Evolutionary conservation across 805 yeast genomes (phyloP), one percentile per base, ranked within the genome.

Genomic region (Candida pseudoglaebosa): DNA sequence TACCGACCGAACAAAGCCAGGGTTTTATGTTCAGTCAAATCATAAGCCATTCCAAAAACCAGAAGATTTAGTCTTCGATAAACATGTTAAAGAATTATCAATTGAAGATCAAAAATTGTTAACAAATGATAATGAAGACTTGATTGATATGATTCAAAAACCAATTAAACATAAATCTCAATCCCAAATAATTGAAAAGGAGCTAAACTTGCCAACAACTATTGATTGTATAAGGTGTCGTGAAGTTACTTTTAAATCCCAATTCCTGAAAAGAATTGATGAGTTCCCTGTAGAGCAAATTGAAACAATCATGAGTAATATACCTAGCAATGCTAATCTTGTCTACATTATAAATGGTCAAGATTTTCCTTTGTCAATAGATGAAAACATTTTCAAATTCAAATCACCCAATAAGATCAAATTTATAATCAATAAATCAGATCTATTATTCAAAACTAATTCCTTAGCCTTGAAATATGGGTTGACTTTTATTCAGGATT

Each of bases 351-450:
- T 82, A 7, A 80, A 84, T 24, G 78, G 84, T 1, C 56, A 72
- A 10, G 95, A 86, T 47, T 85, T 86, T 52, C 96, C 96, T 1
- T 61, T 82, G 29, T 70, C 81, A 5, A 50, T 81, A 2, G 62
- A 71, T 41, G 48, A 52, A 5, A 46, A 52, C 2, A 57, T 76
- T 6, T 50, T 65, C 18, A 50, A 63, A 28, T 56, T 54, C 32
- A 48, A 70, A 21, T 47, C 61, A 3, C 59, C 70, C 0, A 39
- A 48, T n/a, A 57, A 63, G 4, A 48, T 74, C 17, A 60, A 59
- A 33, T 71, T 68, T 37, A 56, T 72, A 2, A 52, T 75, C 13
- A 73, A 67, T 20, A 71, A 71, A 41, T 42, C 58, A 13, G 83
- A 78, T 47, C 51, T 75, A 36, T 40, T 77, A 2, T 70, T 68